Evolutionary conservation across 225 moss, liverwort and hornwort genomes (phyloP), one percentile per base, ranked within the genome.

Genomic region (Antitrichia curtipendula): DNA sequence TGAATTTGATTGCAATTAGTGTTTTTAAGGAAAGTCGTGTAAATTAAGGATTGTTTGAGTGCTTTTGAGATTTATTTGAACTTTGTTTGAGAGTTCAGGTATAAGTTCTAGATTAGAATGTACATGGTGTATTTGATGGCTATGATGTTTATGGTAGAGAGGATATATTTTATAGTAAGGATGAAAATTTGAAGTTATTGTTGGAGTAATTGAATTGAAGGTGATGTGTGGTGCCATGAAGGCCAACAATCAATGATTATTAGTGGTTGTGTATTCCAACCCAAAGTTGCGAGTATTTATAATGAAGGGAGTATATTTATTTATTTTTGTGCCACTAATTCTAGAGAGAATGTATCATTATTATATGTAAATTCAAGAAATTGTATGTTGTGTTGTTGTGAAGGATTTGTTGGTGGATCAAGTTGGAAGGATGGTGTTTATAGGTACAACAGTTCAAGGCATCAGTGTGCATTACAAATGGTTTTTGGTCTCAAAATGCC

Each of bases 341-440:
- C 1, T 12, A 0, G 4, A 38, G 7, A 13, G 4, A 38, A 68
- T 38, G 0, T 68, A 0, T 68, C 22, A 22, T 40, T 68, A 4
- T 12, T 23, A 40, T 4, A 68, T 40, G 13, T 13, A 3, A 38
- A 68, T 68, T 68, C 2, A 38, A 40, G 1, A 23, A 68, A 38
- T 40, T 38, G 23, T 23, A 38, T 68, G 2, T 22, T 68, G 22
- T 68, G 1, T 34, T 68, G 38, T n/a, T 68, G 22, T 38, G 1
- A 38, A n/a, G 12, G 22, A 7, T 0, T 68, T 38, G 23, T 12
- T 38, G 13, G 68, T 23, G 68, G 38, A 13, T 66, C 38, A 38
- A 38, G 13, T 23, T 38, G 4, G 2, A 68, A 68, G 6, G 68
- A 23, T 68, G 13, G 7, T 38, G 7, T 38, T 20, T 1, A 1